Conservation (phyloP, 1,284 basidiomycete species). For the Pseudozyma pruni region DNA sequence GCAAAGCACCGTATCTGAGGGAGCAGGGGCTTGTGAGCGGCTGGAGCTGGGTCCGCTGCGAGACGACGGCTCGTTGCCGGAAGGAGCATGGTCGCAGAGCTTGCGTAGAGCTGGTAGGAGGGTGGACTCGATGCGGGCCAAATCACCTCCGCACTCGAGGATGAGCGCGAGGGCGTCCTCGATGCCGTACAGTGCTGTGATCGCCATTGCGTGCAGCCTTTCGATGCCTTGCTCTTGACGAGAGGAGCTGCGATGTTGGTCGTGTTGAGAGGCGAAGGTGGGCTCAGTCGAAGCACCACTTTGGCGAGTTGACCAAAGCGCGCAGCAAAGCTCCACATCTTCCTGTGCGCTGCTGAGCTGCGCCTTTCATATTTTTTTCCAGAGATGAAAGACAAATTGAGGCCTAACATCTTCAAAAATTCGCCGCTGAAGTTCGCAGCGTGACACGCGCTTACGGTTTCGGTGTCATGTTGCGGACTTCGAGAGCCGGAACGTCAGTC, state of each 20-base stretch:
- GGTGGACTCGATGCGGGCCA: constrained; percentile 16
- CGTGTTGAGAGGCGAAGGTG: neutral
- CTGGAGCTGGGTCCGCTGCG: constrained; percentile 14
- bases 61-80: constrained; percentile 15
- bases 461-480: neutral
- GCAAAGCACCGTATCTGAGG: constrained; percentile 22
- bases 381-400: neutral
- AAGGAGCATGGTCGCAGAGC: constrained; percentile 12
- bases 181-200: constrained; percentile 35
- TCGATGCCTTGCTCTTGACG: no score
- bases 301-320: constrained; percentile 29
- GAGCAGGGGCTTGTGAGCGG: constrained; percentile 1
- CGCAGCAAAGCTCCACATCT: constrained; percentile 25
- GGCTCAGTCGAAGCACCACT: constrained; percentile 4
- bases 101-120: constrained; percentile 42
- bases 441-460: neutral
- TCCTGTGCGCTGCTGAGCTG: no score
- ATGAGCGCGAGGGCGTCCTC: constrained; percentile 50
- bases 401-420: constrained; percentile 2
- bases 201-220: no score
- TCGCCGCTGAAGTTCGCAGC: no score
- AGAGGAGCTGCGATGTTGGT: no score
- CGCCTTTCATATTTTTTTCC: neutral
- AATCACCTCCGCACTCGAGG: constrained; percentile 30
- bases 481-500: neutral